phyloP scores from a whole-genome alignment of 768 basidiomycete genomes.

The Sporobolomyces phaffii region DNA sequence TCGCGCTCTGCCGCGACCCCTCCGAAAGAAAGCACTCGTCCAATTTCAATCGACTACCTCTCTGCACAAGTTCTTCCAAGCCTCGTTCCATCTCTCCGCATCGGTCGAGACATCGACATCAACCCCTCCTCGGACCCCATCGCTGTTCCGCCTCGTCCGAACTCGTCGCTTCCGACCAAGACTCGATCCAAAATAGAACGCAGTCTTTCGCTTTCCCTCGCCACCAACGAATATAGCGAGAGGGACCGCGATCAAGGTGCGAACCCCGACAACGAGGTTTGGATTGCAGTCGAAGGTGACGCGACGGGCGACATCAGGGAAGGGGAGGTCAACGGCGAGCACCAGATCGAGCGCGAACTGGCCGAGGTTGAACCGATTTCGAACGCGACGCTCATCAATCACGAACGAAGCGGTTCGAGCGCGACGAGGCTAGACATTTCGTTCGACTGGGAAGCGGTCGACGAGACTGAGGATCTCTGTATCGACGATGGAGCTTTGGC shows the following conservation, averaged over 20 bases:
- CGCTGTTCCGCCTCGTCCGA: too few species aligned
- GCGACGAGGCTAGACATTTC: slow-evolving; percentile 19
- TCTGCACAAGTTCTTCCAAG: slow-evolving; percentile 24
- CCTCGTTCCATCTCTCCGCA: slow-evolving; percentile 23
- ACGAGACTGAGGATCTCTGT: slow-evolving; percentile 11
- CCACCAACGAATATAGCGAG: too few species aligned
- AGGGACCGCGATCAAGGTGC: too few species aligned
- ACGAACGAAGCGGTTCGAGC: not conserved
- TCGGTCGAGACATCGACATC: slow-evolving; percentile 4
- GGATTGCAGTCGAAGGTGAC: slow-evolving; percentile 19
- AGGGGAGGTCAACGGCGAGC: not conserved
- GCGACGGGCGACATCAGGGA: too few species aligned
- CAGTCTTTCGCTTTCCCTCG: slow-evolving; percentile 18
- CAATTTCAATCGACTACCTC: slow-evolving; percentile 26
- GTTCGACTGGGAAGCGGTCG: slow-evolving; percentile 26
- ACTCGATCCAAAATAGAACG: slow-evolving; percentile 1
- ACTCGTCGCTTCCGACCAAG: too few species aligned
- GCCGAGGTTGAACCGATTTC: not conserved
- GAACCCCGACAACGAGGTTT: not conserved
- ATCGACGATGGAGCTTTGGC: slow-evolving; percentile 12
- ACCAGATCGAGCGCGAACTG: not conserved
- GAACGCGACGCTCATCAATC: not conserved
- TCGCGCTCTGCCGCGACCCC: not conserved
- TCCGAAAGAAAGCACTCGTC: not conserved
- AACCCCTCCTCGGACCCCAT: not conserved